Base-by-base conservation (phyloP, 73 alveolate genomes). In the Paramecium primaurelia region DNA sequence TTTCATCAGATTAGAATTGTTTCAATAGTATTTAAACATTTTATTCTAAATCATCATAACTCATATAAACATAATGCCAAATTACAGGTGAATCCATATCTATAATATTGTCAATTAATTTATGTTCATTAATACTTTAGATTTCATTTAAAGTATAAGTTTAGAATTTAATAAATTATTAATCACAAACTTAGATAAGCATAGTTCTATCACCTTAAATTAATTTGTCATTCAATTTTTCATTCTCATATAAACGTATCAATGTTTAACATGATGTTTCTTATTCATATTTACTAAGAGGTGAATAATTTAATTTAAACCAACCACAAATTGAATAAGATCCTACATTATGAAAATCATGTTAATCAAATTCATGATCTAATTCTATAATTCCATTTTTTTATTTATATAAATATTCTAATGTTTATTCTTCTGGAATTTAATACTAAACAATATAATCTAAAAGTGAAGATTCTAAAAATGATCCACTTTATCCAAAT, bases 11-110 rank as follows among this genome's bases (percentile, higher is more conserved):
- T 36, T 75, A 3, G 16, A 75, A 75, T 75, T 38, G 16, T n/a
- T 75, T 36, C 58, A 75, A 12, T 75, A 75, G 47, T 16, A 42
- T 38, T 30, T 75, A 22, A 16, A 75, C 59, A n/a, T 8, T 42
- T 8, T 38, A 22, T 0, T 38, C 36, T 11, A 38, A 4, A 3
- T 75, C 88, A 75, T 42, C 60, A 38, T 75, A 75, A 30, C 88
- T 42, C 88, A 75, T 75, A 42, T 75, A 75, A 10, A 75, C 88
- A 75, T 75, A 75, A 42, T 38, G 58, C 88, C 88, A 75, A 38
- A 42, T 42, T 6, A 30, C 42, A 30, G 88, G 42, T 5, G 88
- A 75, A 75, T 75, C 60, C 88, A 38, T 75, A 8, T 75, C 88
- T 16, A 42, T 38, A 2, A 54, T 16, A 22, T 75, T 22, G 1